These are phyloP conservation scores for Lentinula novae-zelandiae DNA, from an alignment of 1,284 basidiomycete species.

Conservation along the genomic window DNA sequence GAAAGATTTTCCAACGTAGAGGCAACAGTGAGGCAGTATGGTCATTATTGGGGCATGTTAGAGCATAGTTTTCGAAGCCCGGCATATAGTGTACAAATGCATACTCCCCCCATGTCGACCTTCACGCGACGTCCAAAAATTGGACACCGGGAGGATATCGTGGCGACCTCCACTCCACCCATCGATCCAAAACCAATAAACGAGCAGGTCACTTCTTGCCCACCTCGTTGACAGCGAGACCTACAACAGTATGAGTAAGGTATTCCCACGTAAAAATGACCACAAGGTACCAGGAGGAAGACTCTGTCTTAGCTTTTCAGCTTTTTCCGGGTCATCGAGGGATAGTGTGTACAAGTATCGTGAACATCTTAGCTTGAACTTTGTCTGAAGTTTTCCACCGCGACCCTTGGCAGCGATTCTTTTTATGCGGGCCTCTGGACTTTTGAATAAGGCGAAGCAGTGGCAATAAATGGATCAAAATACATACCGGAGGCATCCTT, in stretches of 20 bases:
- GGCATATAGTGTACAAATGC: slow-evolving; percentile 15
- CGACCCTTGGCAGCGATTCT: slow-evolving; percentile 73
- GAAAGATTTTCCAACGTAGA: no score
- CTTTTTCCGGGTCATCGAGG: slow-evolving; percentile 96
- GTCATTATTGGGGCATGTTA: slow-evolving; percentile 11
- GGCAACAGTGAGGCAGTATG: slow-evolving; percentile 2
- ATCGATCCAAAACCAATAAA: not conserved
- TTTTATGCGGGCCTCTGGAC: slow-evolving; percentile 91
- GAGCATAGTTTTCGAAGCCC: slow-evolving; percentile 7
- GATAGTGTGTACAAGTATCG: slow-evolving; percentile 97
- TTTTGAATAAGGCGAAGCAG: not conserved
- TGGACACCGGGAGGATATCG: not conserved
- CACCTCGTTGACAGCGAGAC: slow-evolving; percentile 63
- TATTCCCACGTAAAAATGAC: not conserved
- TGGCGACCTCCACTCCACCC: slow-evolving; percentile 2
- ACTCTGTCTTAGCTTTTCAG: slow-evolving; percentile 95
- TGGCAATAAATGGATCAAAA: not conserved
- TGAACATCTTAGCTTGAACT: slow-evolving; percentile 99
- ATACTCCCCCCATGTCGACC: not conserved
- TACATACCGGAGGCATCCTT: slow-evolving; percentile 77
- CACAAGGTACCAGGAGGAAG: slow-evolving; percentile 79
- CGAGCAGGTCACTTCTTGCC: slow-evolving; percentile 58
- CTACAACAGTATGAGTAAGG: slow-evolving; percentile 29
- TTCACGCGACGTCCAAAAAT: not conserved
- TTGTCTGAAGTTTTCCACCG: slow-evolving; percentile 81